Conservation (phyloP, 345 rosid species). For the Excoecaria cochinchinensis region DNA sequence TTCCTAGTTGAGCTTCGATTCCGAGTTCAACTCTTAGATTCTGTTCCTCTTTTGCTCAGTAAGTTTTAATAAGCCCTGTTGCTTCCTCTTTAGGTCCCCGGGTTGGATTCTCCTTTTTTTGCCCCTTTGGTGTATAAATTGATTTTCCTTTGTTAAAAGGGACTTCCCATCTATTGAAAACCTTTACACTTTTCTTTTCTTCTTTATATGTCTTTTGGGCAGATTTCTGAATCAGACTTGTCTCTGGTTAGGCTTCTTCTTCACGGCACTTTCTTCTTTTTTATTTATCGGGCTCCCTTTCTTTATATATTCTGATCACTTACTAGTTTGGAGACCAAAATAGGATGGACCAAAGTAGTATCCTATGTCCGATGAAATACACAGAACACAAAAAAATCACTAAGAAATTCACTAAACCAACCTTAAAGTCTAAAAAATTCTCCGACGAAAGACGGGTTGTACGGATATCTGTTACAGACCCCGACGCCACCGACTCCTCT, state of each 20-base stretch:
- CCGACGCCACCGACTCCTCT: conserved; percentile 89
- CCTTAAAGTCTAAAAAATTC: conserved; percentile 18
- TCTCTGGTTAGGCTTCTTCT: conserved; percentile 18
- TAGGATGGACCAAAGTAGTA: conserved; percentile 41
- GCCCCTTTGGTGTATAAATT: neutral
- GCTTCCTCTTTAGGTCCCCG: neutral
- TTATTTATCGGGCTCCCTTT: neutral
- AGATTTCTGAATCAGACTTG: conserved; percentile 25
- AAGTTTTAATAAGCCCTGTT: no score
- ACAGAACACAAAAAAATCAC: conserved; percentile 58
- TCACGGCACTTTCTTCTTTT: conserved; percentile 11
- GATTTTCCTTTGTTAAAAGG: neutral
- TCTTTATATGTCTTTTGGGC: conserved; percentile 9
- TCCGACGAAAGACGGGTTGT: conserved; percentile 35
- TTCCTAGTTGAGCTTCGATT: neutral
- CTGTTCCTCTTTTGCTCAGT: neutral
- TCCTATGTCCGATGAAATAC: conserved; percentile 60
- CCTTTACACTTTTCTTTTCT: neutral
- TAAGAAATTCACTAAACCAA: conserved; percentile 42
- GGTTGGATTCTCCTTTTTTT: neutral
- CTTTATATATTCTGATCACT: conserved; percentile 10
- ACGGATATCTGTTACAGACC: conserved; percentile 62
- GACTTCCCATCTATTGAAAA: neutral
- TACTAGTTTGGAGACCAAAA: neutral
- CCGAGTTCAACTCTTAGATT: neutral